A percentile compares a stretch with the other conserved stretches of the same genome.
phyloP scores from a whole-genome alignment of 176 grass and related monocot genomes.

The Urochloa ruziziensis region DNA sequence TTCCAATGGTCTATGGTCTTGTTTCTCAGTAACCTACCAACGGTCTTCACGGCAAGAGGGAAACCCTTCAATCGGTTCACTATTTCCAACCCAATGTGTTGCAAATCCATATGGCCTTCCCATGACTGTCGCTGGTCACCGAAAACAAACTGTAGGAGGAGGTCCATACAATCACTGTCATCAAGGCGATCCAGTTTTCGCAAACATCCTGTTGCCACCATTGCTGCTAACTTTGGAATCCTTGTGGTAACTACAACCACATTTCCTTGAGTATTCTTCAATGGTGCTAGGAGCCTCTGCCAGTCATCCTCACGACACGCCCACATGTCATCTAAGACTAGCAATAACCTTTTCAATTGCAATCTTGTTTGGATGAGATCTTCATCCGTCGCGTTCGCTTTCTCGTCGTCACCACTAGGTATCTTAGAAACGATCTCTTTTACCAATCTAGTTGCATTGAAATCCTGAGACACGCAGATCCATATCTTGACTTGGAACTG shows the following conservation, averaged over 20 bases:
- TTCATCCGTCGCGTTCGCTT: neutral
- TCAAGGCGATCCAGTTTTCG: neutral
- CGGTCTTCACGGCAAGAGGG: slow-evolving; percentile 26
- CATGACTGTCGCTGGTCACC: neutral
- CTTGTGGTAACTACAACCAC: neutral
- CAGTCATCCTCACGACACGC: neutral
- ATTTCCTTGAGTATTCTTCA: neutral
- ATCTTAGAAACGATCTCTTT: neutral
- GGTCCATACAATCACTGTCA: neutral
- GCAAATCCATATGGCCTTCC: neutral
- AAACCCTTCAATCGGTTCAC: neutral
- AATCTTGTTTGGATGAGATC: neutral
- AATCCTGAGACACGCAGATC: neutral
- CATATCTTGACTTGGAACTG: neutral
- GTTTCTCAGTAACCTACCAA: slow-evolving; percentile 11
- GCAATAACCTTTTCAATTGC: neutral
- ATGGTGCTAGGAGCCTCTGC: neutral
- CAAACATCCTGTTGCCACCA: neutral
- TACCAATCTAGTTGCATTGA: neutral
- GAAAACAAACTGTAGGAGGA: slow-evolving; percentile 7
- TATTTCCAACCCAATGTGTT: neutral
- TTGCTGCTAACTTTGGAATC: neutral
- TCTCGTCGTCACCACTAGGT: neutral
- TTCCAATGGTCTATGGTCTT: neutral
- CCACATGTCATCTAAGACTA: slow-evolving; percentile 31